Conservation (phyloP, 2,329 filamentous ascomycete species). For the Aspergillus unguis region DNA sequence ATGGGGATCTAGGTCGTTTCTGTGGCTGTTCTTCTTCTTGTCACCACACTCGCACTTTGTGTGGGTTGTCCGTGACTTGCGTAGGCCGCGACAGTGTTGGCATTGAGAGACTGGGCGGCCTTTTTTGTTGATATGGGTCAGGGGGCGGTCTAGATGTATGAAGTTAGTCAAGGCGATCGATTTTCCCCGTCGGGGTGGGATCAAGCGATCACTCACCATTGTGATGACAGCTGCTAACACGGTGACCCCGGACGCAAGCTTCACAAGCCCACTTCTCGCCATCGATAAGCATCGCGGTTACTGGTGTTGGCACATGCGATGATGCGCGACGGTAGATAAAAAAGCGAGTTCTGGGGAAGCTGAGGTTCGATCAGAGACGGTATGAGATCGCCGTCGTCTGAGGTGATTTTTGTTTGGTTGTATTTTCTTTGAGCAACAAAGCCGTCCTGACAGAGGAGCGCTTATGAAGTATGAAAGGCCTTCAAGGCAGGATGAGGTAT, state of each 20-base stretch:
- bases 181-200: not conserved
- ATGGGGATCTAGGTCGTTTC: constrained; percentile 35
- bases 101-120: constrained; percentile 97
- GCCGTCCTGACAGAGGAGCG: constrained; percentile 23
- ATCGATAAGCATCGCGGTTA: constrained; percentile 70
- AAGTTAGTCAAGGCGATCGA: constrained; percentile 11
- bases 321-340: constrained; percentile 29
- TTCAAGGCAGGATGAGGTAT: constrained; percentile 30
- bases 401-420: constrained; percentile 7
- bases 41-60: constrained; percentile 96
- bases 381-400: constrained; percentile 12
- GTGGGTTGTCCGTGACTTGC: constrained; percentile 92
- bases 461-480: constrained; percentile 25
- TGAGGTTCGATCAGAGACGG: constrained; percentile 9
- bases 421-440: constrained; percentile 10
- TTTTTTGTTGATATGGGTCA: constrained; percentile 96
- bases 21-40: constrained; percentile 66
- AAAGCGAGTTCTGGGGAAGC: constrained; percentile 14
- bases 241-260: constrained; percentile 95
- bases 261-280: constrained; percentile 98
- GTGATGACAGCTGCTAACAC: constrained; percentile 98
- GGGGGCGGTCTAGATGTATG: constrained; percentile 67
- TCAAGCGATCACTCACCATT: constrained; percentile 63
- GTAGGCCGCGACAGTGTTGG: constrained; percentile 90
- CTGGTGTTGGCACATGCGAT: constrained; percentile 40